Base-by-base conservation (phyloP, 345 rosid species). In the Hibiscus trionum region DNA sequence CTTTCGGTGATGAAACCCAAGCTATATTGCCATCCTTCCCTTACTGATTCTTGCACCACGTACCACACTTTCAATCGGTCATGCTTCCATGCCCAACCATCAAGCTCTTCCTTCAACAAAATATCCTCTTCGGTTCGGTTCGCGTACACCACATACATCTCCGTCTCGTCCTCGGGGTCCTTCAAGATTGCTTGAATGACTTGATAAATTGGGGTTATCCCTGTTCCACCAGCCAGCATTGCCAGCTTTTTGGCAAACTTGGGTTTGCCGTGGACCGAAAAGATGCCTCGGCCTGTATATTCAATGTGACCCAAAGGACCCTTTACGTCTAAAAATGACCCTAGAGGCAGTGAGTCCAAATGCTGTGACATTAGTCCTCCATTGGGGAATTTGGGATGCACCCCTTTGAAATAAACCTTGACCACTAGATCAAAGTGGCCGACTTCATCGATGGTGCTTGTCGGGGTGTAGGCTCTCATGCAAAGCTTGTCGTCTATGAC, bases 171-270 rank as follows among this genome's bases (percentile, higher is more conserved):
- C 31, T 88, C 93, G 0, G 97, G 91, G 49, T 90, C 93, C 72
- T 87, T 85, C 53, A 92, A 19, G 33, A 95, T 83, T 0, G 97
- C 93, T 17, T 92, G 91, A 44, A 86, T 78, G 69, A 95, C 80
- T 73, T 95, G 99, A 71, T 88, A 95, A 3, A 95, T 84, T 0
- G 99, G 99, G 2, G 97, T 92, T 26, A 95, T 89, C 1, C 99
- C 99, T 0, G 97, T 90, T 29, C 99, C 97, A n/a, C 99, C 97
- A 0, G 97, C 93, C 9, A 92, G 3, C 99, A 95, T 95, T 0
- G 97, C 87, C 50, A 95, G 84, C 77, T 88, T 95, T 80, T 80
- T 90, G 27, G 90, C 93, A 24, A 82, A 86, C 80, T 84, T 90
- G 1, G 92, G 89, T 78, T 89, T 88, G 35, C 97, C 91, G 16